Base-by-base conservation (phyloP, 495 filamentous ascomycete species). In the Friedmanniomyces simplex region DNA sequence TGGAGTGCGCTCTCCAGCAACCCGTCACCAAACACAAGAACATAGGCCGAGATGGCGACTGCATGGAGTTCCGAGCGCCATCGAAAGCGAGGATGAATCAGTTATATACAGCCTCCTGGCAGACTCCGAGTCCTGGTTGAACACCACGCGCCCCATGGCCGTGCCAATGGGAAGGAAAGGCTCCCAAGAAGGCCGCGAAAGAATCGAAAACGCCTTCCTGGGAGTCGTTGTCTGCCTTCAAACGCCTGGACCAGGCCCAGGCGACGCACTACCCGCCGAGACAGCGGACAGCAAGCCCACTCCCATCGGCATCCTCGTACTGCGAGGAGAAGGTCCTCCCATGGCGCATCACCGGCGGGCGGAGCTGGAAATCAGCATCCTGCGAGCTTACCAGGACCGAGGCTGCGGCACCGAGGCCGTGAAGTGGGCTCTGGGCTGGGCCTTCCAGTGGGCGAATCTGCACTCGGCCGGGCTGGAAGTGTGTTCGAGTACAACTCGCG, bases 381-480 rank as follows among this genome's bases (percentile, higher is more conserved):
- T 52, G 10, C 54, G 54, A 13, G 52, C 46, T 4, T 66, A 71
- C 37, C 73, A 73, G 8, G 70, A 74, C 0, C 56, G 72, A 42
- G 77, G 77, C 12, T 81, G 78, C 48, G 78, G 76, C 1, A 55
- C 58, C 13, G 78, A 81, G 63, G 76, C 75, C 0, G 73, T 78
- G 18, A 65, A 68, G 36, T 79, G 77, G 77, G 67, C 54, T 11
- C 28, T 79, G 49, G 67, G 74, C 39, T 79, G 72, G 68, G 73
- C 65, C 1, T 79, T 79, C 58, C 51, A 59, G 42, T 62, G 67
- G 45, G 69, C 63, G 0, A 73, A 73, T 2, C 24, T 77, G 65
- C 77, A 79, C 62, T 63, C 72, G 14, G 64, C 75, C 21, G 63
- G 63, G 13, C 63, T 77, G 11, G 50, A 48, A 13, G 60, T 57